Evolutionary conservation across 2,329 filamentous ascomycete species (phyloP), one percentile per base, ranked within the genome.

Genomic region (Penicillium decumbens): DNA sequence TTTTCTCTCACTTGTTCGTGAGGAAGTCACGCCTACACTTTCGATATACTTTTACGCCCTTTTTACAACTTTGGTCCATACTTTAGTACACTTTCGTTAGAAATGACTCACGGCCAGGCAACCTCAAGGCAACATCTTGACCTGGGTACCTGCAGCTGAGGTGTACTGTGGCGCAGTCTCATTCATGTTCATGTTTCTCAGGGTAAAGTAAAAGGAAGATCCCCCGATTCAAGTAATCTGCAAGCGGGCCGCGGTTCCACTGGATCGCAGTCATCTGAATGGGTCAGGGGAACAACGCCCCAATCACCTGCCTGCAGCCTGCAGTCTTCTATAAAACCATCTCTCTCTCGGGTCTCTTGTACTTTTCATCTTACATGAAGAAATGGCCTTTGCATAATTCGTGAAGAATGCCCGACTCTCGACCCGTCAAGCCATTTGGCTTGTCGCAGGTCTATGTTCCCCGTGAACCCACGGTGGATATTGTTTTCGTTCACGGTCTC

Each of bases 401-500:
- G 28, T 47, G 29, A 45, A 23, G 15, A 8, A 65, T 65, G 62
- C 48, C 60, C 23, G 50, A 55, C 30, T 41, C 60, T 18, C 54
- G 50, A 35, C 33, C 59, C 39, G 58, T 74, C 56, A 69, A 68
- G 55, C 62, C 66, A 41, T 70, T 67, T 56, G 73, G 73, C 53
- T 63, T 75, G 53, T 68, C 71, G 25, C 66, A 73, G 60, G 64
- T 75, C 40, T 74, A 70, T 51, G 55, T 60, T 45, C 66, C 69
- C 20, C 59, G 63, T 38, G 60, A 65, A 12, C 70, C 72, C 35
- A 61, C 65, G 6, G 73, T 75, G 32, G 73, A 76, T 53, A 81
- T 89, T 37, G 79, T 89, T 24, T 80, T 89, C 53, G 82, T 89
- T 27, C 85, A 89, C 61, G 85, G 85, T 30, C 77, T 80, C 37